Percentiles rank a stretch among this genome's conserved stretches.
These are phyloP conservation scores for Penicillium malachiteum DNA, from an alignment of 495 filamentous ascomycete genomes.

Conservation along the genomic window DNA sequence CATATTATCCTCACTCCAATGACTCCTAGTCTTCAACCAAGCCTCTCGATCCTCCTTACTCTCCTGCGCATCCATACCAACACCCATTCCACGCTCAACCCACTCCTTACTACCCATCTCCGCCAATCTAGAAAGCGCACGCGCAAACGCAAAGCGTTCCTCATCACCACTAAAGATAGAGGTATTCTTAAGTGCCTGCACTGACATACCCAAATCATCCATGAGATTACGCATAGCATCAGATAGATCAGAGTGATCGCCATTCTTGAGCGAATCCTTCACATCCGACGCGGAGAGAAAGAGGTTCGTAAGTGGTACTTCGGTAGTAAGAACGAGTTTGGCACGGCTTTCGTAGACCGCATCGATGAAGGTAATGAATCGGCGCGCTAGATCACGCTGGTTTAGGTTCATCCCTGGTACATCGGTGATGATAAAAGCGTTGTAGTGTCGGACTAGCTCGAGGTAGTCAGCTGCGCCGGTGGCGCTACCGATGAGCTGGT, in stretches of 20 bases:
- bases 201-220: conserved; percentile 89
- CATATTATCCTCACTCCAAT: conserved; percentile 74
- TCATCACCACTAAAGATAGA: conserved; percentile 93
- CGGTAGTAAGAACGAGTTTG: conserved; percentile 92
- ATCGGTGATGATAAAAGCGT: conserved; percentile 86
- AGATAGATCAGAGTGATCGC: conserved; percentile 61
- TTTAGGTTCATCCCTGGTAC: conserved; percentile 87
- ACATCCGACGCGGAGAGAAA: conserved; percentile 86
- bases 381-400: conserved; percentile 81
- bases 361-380: conserved; percentile 98
- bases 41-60: conserved; percentile 61
- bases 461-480: conserved; percentile 93
- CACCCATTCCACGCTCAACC: conserved; percentile 85
- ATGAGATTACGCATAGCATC: conserved; percentile 87
- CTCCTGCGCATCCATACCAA: conserved; percentile 48
- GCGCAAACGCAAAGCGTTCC: conserved; percentile 92
- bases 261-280: conserved; percentile 36
- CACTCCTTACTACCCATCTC: conserved; percentile 96
- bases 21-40: conserved; percentile 64
- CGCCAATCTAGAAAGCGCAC: conserved; percentile 76
- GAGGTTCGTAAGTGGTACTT: conserved; percentile 76
- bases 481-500: conserved; percentile 82
- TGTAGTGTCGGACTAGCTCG: conserved; percentile 86
- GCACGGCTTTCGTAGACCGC: conserved; percentile 85
- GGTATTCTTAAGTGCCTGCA: conserved; percentile 78